Conservation (phyloP, 345 rosid species). For the Cardamine occulta region DNA sequence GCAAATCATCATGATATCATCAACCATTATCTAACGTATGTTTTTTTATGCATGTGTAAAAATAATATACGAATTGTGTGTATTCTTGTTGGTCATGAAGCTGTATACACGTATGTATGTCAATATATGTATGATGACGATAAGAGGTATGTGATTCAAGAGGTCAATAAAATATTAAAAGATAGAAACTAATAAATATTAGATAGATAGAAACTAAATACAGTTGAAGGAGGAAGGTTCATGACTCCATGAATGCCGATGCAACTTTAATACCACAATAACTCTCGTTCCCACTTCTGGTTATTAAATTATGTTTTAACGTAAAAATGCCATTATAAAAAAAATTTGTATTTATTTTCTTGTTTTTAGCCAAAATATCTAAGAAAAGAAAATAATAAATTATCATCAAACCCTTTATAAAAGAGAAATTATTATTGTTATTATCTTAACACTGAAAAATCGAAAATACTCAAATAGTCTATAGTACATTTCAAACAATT, state of each 20-base stretch:
- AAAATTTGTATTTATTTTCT: not conserved
- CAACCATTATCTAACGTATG: constrained; percentile 12
- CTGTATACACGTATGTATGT: constrained; percentile 25
- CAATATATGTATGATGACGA: constrained; percentile 17
- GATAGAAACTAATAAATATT: constrained; percentile 36
- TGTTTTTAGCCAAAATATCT: not conserved
- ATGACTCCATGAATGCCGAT: constrained; percentile 47
- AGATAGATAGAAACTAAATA: constrained; percentile 41
- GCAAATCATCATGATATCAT: constrained; percentile 19
- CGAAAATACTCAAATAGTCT: not conserved
- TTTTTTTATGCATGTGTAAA: constrained; percentile 25
- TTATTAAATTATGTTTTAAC: not conserved
- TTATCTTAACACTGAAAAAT: not conserved
- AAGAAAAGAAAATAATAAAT: not conserved
- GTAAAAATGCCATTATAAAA: not conserved
- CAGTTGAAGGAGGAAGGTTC: constrained; percentile 49
- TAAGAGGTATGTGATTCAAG: constrained; percentile 17
- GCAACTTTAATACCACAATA: constrained; percentile 43
- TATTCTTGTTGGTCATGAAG: constrained; percentile 19
- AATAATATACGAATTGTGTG: constrained; percentile 5
- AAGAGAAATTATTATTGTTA: not conserved
- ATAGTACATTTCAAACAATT: constrained; percentile 14
- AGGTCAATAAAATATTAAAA: constrained; percentile 23
- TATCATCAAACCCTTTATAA: no score
- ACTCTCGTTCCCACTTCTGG: constrained; percentile 41